These are phyloP conservation scores for Melocanna baccifera DNA, from an alignment of 176 grass and related monocot genomes.

Conservation along the genomic window DNA sequence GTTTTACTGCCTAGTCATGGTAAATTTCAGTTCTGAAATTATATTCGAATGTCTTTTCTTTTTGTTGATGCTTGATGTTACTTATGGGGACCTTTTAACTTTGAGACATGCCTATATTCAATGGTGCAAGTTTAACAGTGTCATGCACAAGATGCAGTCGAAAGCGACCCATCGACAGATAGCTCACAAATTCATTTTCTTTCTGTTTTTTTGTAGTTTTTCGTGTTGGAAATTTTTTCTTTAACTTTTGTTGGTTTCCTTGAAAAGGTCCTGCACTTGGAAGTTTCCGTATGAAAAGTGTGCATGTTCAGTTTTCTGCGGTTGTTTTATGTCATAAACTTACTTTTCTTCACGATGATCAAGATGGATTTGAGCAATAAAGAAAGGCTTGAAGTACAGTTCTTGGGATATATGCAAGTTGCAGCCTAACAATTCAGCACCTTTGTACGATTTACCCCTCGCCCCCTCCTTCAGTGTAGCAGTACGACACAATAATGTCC, in stretches of 20 bases:
- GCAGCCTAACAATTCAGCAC: background rate
- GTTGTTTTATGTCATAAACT: background rate
- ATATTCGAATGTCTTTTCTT: background rate
- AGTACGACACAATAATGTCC: background rate
- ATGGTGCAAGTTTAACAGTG: conserved; percentile 22
- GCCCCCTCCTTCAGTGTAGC: background rate
- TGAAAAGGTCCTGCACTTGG: background rate
- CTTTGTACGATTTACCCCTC: background rate
- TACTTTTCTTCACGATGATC: conserved; percentile 7
- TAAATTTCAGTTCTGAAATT: background rate
- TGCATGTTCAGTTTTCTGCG: background rate
- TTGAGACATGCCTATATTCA: background rate
- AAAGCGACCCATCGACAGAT: conserved; percentile 11
- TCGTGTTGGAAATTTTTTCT: background rate
- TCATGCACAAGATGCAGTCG: conserved; percentile 30
- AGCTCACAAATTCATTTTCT: background rate
- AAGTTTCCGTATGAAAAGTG: background rate
- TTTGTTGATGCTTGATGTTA: background rate
- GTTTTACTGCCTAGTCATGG: conserved; percentile 1
- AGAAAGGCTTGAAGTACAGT: conserved; percentile 2
- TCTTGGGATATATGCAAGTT: background rate
- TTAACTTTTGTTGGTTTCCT: conserved; percentile 3
- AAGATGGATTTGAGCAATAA: conserved; percentile 19
- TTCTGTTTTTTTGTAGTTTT: conserved; percentile 6
- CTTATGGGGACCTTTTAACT: background rate